A percentile compares a stretch with the other conserved stretches of the same genome.
These are phyloP conservation scores for Lactarius hatsudake DNA, from an alignment of 768 basidiomycete species.

Conservation along the genomic window DNA sequence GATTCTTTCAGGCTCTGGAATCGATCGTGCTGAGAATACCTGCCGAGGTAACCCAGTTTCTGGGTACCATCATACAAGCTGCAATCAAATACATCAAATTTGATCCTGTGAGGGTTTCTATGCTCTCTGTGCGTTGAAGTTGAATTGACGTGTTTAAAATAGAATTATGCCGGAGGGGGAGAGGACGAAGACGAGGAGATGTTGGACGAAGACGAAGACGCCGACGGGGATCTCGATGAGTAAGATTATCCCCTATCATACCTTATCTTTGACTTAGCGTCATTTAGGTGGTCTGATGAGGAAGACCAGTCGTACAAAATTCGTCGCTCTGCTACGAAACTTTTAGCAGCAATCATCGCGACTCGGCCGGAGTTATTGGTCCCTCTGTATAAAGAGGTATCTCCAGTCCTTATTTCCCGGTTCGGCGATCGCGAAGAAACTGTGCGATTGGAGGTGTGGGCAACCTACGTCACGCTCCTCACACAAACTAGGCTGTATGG, in stretches of 20 bases:
- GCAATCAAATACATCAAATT: slow-evolving; percentile 83
- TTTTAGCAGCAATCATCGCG: slow-evolving; percentile 78
- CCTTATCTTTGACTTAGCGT: slow-evolving; percentile 7
- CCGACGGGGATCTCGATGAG: slow-evolving; percentile 78
- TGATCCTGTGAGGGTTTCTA: slow-evolving; percentile 69
- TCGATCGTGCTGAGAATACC: slow-evolving; percentile 81
- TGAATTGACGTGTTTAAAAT: slow-evolving; percentile 17
- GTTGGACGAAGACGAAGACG: slow-evolving; percentile 69
- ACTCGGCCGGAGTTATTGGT: slow-evolving; percentile 87
- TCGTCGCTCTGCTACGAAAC: slow-evolving; percentile 87
- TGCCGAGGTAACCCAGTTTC: slow-evolving; percentile 70
- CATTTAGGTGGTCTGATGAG: slow-evolving; percentile 85
- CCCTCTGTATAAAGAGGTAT: slow-evolving; percentile 77
- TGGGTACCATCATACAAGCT: slow-evolving; percentile 63
- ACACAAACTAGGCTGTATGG: slow-evolving; percentile 84
- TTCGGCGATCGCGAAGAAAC: slow-evolving; percentile 96
- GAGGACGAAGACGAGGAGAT: slow-evolving; percentile 65
- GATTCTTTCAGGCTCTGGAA: slow-evolving; percentile 68
- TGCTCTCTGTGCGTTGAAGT: neutral
- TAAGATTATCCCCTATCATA: slow-evolving; percentile 37
- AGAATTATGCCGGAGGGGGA: slow-evolving; percentile 75
- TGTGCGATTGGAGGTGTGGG: slow-evolving; percentile 89
- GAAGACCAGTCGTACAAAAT: slow-evolving; percentile 99
- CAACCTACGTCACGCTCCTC: slow-evolving; percentile 76
- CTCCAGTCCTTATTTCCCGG: slow-evolving; percentile 84